Conservation (phyloP, 768 basidiomycete genomes). For the Sistotremastrum niveocremeum region DNA sequence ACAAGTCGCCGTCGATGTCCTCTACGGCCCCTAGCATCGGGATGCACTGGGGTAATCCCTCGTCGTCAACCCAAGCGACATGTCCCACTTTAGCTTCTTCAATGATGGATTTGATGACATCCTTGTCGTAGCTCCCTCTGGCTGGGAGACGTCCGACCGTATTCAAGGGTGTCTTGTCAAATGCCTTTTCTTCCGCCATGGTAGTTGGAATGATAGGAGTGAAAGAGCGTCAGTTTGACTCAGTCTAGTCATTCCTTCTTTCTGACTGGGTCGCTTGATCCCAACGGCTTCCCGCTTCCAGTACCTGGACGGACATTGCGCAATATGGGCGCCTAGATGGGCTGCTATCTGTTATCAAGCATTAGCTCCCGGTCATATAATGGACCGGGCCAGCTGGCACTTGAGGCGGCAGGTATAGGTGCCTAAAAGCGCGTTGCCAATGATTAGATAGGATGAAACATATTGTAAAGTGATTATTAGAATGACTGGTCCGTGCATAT, state of each 20-base stretch:
- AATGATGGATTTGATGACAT: slow-evolving; percentile 6
- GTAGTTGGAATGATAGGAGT: no score
- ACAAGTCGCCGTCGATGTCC: slow-evolving; percentile 5
- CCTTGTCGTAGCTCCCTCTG: slow-evolving; percentile 11
- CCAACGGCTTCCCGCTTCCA: no score
- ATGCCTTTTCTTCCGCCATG: background rate
- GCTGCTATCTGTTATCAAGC: no score
- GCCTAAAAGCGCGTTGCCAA: background rate
- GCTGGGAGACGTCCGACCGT: slow-evolving; percentile 12
- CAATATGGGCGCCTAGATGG: no score
- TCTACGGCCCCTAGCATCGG: slow-evolving; percentile 10
- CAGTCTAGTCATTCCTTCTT: no score
- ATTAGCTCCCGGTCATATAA: no score
- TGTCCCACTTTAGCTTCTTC: slow-evolving; percentile 7
- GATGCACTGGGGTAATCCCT: slow-evolving; percentile 9
- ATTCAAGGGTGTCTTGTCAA: slow-evolving; percentile 16
- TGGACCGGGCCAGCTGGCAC: no score
- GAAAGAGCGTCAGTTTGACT: no score
- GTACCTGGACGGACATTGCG: no score
- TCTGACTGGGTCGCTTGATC: no score
- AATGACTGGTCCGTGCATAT: background rate
- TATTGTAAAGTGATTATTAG: background rate
- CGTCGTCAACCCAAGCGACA: slow-evolving; percentile 8
- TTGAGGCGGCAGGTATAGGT: no score
- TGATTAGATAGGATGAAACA: background rate